phyloP scores from a whole-genome alignment of 2,329 filamentous ascomycete species.

The Byssoonygena ceratinophila region DNA sequence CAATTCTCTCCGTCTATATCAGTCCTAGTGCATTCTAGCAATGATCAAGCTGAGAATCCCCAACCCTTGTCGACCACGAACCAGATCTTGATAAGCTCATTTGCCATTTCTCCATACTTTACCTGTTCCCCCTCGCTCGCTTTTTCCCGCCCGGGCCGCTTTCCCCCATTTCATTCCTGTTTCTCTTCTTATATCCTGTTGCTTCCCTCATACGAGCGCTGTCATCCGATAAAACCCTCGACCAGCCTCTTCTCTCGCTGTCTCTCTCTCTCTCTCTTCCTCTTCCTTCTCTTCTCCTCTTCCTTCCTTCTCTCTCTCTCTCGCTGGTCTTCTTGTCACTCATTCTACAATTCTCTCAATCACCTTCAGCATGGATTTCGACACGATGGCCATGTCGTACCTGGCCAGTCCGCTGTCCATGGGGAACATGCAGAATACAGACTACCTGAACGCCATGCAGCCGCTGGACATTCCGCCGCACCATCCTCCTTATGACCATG shows the following conservation, averaged over 20 bases:
- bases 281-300: constrained; percentile 14
- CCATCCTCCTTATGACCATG: constrained; percentile 50
- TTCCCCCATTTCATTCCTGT: neutral
- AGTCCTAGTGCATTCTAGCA: no score
- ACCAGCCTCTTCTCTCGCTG: neutral
- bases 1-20: no score
- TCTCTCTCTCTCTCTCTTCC: constrained; percentile 10
- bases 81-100: neutral
- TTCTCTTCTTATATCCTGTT: neutral
- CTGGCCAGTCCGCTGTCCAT: constrained; percentile 48
- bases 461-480: constrained; percentile 48
- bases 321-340: constrained; percentile 7
- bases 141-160: constrained; percentile 4
- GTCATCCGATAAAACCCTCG: neutral
- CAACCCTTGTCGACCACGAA: neutral
- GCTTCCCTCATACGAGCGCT: neutral
- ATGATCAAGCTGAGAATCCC: no score
- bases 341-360: constrained; percentile 9
- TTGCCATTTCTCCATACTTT: neutral
- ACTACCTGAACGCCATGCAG: constrained; percentile 41
- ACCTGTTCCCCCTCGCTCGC: neutral
- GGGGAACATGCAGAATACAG: constrained; percentile 40
- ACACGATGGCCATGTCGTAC: constrained; percentile 54
- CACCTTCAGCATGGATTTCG: constrained; percentile 42
- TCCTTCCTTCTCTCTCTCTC: constrained; percentile 3